Percentiles rank a stretch among this genome's conserved stretches.
Evolutionary conservation across 805 yeast species (phyloP).

Genomic region (Candida ortonii): DNA sequence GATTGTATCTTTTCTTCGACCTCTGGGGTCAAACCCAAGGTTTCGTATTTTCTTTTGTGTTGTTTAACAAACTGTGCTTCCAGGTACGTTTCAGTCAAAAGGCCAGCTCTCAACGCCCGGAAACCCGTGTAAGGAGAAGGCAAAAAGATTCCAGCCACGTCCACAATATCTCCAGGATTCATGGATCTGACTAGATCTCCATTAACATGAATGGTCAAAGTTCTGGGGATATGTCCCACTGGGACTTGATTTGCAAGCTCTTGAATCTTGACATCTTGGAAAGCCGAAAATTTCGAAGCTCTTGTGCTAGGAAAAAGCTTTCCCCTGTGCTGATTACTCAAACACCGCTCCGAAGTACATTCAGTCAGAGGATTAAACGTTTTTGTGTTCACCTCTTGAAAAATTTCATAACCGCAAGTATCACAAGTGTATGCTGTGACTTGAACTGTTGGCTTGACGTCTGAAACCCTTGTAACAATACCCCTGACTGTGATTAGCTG

Average conservation of each 20-base stretch:
- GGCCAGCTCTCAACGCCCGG: conserved; percentile 87
- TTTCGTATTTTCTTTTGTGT: conserved; percentile 84
- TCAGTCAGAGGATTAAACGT: conserved; percentile 84
- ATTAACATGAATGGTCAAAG: conserved; percentile 80
- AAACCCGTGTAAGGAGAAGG: conserved; percentile 97
- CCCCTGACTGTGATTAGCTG: conserved; percentile 88
- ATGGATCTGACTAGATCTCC: conserved; percentile 86
- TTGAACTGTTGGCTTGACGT: conserved; percentile 87
- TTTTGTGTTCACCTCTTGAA: conserved; percentile 87
- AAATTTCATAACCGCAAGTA: conserved; percentile 92
- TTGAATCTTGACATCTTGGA: conserved; percentile 93
- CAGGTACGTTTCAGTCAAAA: conserved; percentile 88
- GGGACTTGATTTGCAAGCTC: conserved; percentile 97
- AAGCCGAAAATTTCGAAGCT: conserved; percentile 91
- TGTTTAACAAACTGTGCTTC: conserved; percentile 85
- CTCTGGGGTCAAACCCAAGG: conserved; percentile 54
- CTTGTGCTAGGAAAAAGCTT: conserved; percentile 89
- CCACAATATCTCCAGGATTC: conserved; percentile 94
- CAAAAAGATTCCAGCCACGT: conserved; percentile 85
- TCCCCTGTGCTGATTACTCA: conserved; percentile 77
- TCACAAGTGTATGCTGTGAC: conserved; percentile 98
- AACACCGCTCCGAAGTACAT: conserved; percentile 81
- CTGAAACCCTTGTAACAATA: conserved; percentile 91
- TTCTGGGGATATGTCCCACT: conserved; percentile 94
- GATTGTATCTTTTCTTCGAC: conserved; percentile 53